These are phyloP conservation scores for Ophiobolus disseminans DNA, from an alignment of 2,329 filamentous ascomycete genomes.

Conservation along the genomic window DNA sequence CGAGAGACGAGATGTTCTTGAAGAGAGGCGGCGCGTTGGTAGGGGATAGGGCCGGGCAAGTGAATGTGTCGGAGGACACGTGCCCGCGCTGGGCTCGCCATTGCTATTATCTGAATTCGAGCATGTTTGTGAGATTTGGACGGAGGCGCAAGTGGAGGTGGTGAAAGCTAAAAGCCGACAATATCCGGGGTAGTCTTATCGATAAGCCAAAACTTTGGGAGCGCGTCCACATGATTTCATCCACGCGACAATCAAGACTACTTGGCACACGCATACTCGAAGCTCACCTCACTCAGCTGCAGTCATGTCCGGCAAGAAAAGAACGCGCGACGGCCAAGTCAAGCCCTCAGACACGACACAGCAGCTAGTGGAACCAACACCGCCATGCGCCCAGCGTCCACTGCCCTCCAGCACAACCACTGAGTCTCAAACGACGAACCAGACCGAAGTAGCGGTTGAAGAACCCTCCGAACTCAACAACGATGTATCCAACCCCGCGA, in stretches of 20 bases:
- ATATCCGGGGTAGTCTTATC: constrained; percentile 10
- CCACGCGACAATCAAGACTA: not conserved
- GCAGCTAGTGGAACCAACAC: constrained; percentile 13
- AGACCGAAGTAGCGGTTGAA: no score
- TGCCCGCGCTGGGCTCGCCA: constrained; percentile 56
- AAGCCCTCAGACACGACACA: constrained; percentile 16
- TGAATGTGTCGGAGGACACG: constrained; percentile 65
- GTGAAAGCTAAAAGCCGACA: constrained; percentile 5
- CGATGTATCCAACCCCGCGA: not conserved
- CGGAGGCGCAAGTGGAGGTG: not conserved
- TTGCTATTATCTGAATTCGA: constrained; percentile 6
- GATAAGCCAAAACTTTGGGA: constrained; percentile 23
- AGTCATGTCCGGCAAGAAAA: constrained; percentile 34
- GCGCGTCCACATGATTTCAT: constrained; percentile 9
- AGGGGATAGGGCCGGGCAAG: constrained; percentile 61
- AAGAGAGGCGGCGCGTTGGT: constrained; percentile 61
- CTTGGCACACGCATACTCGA: no score
- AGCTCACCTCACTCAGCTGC: not conserved
- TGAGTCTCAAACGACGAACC: no score
- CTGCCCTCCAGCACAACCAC: constrained; percentile 15
- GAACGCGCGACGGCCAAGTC: constrained; percentile 30
- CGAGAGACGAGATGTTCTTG: constrained; percentile 64
- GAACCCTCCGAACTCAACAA: not conserved
- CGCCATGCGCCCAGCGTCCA: constrained; percentile 20
- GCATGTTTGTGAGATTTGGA: constrained; percentile 4